A percentile compares a stretch with the other conserved stretches of the same genome.
These are phyloP conservation scores for Candida sojae DNA, from an alignment of 1,139 yeast species.

Conservation along the genomic window DNA sequence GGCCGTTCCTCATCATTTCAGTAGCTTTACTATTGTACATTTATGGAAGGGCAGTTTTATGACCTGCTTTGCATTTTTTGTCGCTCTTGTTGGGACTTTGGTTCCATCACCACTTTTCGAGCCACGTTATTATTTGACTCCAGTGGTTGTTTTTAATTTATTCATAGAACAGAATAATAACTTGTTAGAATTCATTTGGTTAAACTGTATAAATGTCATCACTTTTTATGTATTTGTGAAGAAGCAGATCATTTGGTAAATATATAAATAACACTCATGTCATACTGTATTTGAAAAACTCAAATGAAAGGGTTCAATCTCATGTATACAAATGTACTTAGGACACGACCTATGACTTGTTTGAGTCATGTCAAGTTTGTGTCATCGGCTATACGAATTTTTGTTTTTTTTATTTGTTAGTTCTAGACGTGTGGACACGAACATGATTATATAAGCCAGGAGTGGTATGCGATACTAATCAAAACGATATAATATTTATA, in stretches of 20 bases:
- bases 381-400: no score
- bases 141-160: slow-evolving; percentile 73
- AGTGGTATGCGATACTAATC: no score
- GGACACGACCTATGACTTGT: no score
- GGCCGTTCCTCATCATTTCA: slow-evolving; percentile 74
- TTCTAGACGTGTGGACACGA: no score
- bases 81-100: slow-evolving; percentile 53
- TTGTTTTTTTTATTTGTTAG: no score
- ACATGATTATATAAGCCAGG: no score
- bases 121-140: slow-evolving; percentile 87
- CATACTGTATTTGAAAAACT: no score
- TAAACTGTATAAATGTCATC: slow-evolving; percentile 51
- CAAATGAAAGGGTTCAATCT: background rate
- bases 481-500: no score
- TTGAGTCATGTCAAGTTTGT: no score
- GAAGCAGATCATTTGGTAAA: slow-evolving; percentile 69
- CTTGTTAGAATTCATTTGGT: slow-evolving; percentile 61
- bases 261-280: background rate
- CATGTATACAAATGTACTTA: background rate
- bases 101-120: slow-evolving; percentile 92
- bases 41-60: slow-evolving; percentile 1
- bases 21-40: slow-evolving; percentile 43
- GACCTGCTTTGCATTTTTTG: slow-evolving; percentile 37
- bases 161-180: slow-evolving; percentile 52
- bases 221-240: slow-evolving; percentile 59